Conservation (phyloP, 2,329 filamentous ascomycete genomes). For the Colletotrichum sp. region DNA sequence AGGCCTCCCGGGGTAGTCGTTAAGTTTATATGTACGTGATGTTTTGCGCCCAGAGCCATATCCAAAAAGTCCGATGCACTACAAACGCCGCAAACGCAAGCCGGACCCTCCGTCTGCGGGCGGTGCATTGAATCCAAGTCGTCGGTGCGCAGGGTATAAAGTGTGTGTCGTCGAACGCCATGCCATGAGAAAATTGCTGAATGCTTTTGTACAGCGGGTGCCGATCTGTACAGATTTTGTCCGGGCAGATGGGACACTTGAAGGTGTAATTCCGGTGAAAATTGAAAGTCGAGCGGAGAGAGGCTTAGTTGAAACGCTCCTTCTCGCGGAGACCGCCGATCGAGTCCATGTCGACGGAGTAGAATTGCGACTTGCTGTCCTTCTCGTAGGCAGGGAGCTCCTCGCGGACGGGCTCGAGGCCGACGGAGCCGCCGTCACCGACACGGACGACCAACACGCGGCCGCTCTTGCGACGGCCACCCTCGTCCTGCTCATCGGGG, state of each 20-base stretch:
- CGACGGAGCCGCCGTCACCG: conserved; percentile 83
- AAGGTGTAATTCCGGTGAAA: not conserved
- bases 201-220: conserved; percentile 18
- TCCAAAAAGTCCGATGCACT: conserved; percentile 11
- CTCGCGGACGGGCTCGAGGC: conserved; percentile 84
- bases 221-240: conserved; percentile 16
- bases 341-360: conserved; percentile 91
- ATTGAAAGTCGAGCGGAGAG: not conserved
- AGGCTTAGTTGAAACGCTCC: conserved; percentile 48
- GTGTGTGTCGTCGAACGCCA: conserved; percentile 23
- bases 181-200: conserved; percentile 19
- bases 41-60: conserved; percentile 13
- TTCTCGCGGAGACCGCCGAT: conserved; percentile 97
- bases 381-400: conserved; percentile 89
- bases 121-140: conserved; percentile 12
- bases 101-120: not conserved
- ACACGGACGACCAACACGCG: conserved; percentile 91
- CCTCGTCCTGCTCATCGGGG: conserved; percentile 90
- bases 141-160: conserved; percentile 24
- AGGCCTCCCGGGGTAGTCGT: conserved; percentile 18
- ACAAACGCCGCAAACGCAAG: conserved; percentile 3
- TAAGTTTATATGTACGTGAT: conserved; percentile 15
- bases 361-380: conserved; percentile 79
- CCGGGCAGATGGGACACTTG: conserved; percentile 8
- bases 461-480: conserved; percentile 81